phyloP scores from a whole-genome alignment of 192 early-diverging fungal species.

The Umbelopsis vinacea region DNA sequence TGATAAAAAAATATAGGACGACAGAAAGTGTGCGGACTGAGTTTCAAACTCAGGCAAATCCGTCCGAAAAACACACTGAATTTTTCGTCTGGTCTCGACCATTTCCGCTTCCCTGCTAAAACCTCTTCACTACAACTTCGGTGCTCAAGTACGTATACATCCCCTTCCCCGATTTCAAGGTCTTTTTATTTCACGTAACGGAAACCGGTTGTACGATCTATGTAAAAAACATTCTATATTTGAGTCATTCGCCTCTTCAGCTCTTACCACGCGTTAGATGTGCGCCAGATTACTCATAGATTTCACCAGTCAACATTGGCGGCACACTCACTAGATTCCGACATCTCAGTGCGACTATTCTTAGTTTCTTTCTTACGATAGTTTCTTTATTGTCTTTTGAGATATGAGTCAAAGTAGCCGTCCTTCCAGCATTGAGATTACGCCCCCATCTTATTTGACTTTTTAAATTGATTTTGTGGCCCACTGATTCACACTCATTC shows the following conservation, averaged over 20 bases:
- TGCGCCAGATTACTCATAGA: slow-evolving; percentile 3
- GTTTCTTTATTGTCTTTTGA: not conserved
- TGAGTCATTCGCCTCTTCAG: not conserved
- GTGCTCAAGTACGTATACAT: slow-evolving; percentile 19
- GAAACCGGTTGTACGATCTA: not conserved
- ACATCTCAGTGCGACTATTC: slow-evolving; percentile 1
- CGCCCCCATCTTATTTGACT: not conserved
- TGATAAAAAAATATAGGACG: not conserved
- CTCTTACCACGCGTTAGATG: slow-evolving; percentile 5
- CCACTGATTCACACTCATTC: not conserved
- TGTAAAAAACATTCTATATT: not conserved
- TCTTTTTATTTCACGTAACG: slow-evolving; percentile 1
- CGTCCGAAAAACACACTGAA: too few relatives aligned
- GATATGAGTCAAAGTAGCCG: not conserved
- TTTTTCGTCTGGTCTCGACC: slow-evolving; percentile 19
- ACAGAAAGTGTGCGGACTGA: not conserved
- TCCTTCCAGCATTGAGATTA: slow-evolving; percentile 7
- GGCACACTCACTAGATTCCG: slow-evolving; percentile 3
- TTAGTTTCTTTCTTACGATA: not conserved
- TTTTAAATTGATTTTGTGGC: not conserved
- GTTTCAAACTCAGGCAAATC: too few relatives aligned
- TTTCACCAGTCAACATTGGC: not conserved
- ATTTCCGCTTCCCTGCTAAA: slow-evolving; percentile 16
- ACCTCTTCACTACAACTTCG: slow-evolving; percentile 13
- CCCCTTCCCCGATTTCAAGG: not conserved